Conservation (phyloP, 2,329 filamentous ascomycete genomes). For the Aspergillus novoparasiticus region DNA sequence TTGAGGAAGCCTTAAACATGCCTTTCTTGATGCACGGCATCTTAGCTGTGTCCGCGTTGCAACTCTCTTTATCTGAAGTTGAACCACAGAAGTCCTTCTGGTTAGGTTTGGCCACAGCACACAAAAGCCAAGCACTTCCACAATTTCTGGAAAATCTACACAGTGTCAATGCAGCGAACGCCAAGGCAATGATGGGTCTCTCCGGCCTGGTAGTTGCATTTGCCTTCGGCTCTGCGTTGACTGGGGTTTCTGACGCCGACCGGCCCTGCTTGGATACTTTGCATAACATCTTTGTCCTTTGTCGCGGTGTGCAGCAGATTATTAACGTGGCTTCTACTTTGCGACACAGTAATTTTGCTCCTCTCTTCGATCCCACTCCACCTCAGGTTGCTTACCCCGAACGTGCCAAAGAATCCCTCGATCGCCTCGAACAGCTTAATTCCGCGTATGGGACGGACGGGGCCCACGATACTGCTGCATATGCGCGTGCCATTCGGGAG, state of each 20-base stretch:
- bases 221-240: constrained; percentile 24
- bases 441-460: background rate
- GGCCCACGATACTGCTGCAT: background rate
- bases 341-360: background rate
- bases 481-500: background rate
- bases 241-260: constrained; percentile 2
- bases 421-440: background rate
- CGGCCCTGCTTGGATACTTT: constrained; percentile 7
- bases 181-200: background rate
- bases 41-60: constrained; percentile 26
- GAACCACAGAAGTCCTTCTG: constrained; percentile 12
- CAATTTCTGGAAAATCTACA: background rate
- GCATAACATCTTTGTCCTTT: constrained; percentile 8
- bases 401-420: background rate
- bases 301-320: constrained; percentile 12
- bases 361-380: background rate
- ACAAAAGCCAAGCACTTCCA: constrained; percentile 14
- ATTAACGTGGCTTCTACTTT: background rate
- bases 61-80: constrained; percentile 14
- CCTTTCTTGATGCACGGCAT: constrained; percentile 31
- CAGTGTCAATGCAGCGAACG: background rate
- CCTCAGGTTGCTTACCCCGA: background rate
- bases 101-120: constrained; percentile 23
- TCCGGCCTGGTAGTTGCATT: constrained; percentile 22
- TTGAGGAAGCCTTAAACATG: constrained; percentile 22